Evolutionary conservation across 768 basidiomycete species (phyloP).

Genomic region (Tubosaeta sp.): DNA sequence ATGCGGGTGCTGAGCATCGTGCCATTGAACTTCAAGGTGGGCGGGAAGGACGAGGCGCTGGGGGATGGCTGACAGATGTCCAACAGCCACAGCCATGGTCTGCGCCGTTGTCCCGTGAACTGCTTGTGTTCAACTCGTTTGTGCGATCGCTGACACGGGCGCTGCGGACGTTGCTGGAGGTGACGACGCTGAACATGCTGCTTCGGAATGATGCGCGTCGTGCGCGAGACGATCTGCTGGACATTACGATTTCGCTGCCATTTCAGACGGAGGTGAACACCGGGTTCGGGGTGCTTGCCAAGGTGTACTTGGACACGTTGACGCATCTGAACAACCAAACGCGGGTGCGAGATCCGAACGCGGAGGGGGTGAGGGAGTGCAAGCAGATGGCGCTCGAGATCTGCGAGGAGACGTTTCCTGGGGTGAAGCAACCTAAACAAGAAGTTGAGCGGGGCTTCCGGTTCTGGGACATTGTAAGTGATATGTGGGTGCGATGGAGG

Average conservation of each 20-base stretch:
- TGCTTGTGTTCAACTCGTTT: slow-evolving; percentile 98
- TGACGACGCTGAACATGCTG: slow-evolving; percentile 89
- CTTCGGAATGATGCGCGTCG: slow-evolving; percentile 84
- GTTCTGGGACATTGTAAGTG: slow-evolving; percentile 96
- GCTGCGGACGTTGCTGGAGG: slow-evolving; percentile 85
- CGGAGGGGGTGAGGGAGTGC: slow-evolving; percentile 74
- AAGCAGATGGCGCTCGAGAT: slow-evolving; percentile 87
- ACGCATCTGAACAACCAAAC: slow-evolving; percentile 81
- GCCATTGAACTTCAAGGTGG: slow-evolving; percentile 88
- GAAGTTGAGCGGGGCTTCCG: slow-evolving; percentile 97
- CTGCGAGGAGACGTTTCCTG: slow-evolving; percentile 91
- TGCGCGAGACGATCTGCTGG: slow-evolving; percentile 85
- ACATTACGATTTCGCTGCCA: slow-evolving; percentile 87
- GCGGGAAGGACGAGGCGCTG: not conserved
- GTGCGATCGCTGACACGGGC: slow-evolving; percentile 88
- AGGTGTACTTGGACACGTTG: slow-evolving; percentile 92
- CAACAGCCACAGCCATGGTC: slow-evolving; percentile 84
- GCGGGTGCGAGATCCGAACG: slow-evolving; percentile 72
- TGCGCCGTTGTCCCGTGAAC: slow-evolving; percentile 92
- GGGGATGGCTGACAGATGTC: slow-evolving; percentile 7
- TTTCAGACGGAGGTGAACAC: slow-evolving; percentile 98
- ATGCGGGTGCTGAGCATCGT: slow-evolving; percentile 97
- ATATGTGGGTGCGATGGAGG: slow-evolving; percentile 3
- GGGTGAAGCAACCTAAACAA: slow-evolving; percentile 78
- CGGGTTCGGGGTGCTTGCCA: slow-evolving; percentile 94